Evolutionary conservation across 164 flowering plant species (phyloP).

Genomic region (Houttuynia cordata): DNA sequence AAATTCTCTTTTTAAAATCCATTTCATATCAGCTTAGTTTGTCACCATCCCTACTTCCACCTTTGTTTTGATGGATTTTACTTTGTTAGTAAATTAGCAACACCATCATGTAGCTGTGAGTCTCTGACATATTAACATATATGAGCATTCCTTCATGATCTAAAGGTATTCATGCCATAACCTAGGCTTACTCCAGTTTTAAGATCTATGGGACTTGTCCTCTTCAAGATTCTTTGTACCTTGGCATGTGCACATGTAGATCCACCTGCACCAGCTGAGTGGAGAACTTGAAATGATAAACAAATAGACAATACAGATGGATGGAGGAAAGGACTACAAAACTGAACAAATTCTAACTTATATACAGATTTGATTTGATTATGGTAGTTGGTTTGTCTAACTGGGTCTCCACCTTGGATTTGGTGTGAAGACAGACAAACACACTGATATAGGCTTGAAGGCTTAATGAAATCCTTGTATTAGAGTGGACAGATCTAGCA

Average conservation of each 20-base stretch:
- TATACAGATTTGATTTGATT: not conserved
- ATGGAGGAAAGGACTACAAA: not conserved
- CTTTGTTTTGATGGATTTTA: too few species aligned
- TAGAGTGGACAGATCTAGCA: not conserved
- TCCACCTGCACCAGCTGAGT: not conserved
- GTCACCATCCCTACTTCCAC: too few species aligned
- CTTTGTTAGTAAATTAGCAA: too few species aligned
- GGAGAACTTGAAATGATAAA: not conserved
- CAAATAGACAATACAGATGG: not conserved
- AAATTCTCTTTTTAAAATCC: too few species aligned
- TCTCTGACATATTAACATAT: too few species aligned
- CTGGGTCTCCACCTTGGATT: not conserved
- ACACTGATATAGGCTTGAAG: not conserved
- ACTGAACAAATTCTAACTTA: not conserved
- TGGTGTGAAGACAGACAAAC: not conserved
- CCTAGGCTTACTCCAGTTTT: too few species aligned
- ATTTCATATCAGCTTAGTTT: too few species aligned
- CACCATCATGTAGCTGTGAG: too few species aligned
- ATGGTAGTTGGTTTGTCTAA: not conserved
- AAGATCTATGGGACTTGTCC: too few species aligned
- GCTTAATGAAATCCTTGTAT: not conserved
- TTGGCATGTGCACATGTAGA: not conserved
- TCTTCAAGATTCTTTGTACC: too few species aligned
- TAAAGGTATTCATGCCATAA: too few species aligned
- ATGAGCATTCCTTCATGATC: too few species aligned